Evolutionary conservation across 192 early-diverging fungal genomes (phyloP), one percentile per base, ranked within the genome.

Genomic region (Oehlia diaphana): DNA sequence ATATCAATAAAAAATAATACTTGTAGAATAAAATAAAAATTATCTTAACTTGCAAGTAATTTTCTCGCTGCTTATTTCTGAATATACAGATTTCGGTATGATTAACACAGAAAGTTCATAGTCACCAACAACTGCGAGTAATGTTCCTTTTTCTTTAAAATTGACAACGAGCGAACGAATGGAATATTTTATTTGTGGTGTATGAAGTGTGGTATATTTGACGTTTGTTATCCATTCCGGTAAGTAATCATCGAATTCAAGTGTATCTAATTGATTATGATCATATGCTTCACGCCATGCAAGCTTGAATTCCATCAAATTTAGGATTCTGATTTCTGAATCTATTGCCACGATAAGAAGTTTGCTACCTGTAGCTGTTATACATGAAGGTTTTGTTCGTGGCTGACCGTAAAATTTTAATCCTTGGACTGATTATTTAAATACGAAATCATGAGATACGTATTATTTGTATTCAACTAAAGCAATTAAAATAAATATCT

Each of bases 81-180:
- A 78, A 82, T 63, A 84, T 35, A 84, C 88, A 65, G 83, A 83
- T 26, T 85, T 79, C 1, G 92, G 88, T 35, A 93, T 82, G n/a
- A 84, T 84, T 1, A 92, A 87, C 14, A 91, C 86, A 1, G 88
- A 87, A 31, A 93, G 81, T 66, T 89, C 86, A 26, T 89, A 85
- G 8, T 82, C 80, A 63, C 92, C 93, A 16, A 87, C 81, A 26
- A 87, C 91, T 16, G 89, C 89, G 73, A 94, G 63, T 26, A 93
- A 81, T 64, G 88, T 87, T 14, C 91, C 68, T 71, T 61, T 69
- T 35, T 79, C 92, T n/a, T 86, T 86, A 33, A 73, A 79, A 62
- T 92, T 93, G 63, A 89, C 68, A 14, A 81, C 70, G 9, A 94
- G 74, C 7, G 86, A 83, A 31, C 79, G 61, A 53, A 94, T 92